Base-by-base conservation (phyloP, 2,329 filamentous ascomycete genomes). In the Lithohypha guttulata region DNA sequence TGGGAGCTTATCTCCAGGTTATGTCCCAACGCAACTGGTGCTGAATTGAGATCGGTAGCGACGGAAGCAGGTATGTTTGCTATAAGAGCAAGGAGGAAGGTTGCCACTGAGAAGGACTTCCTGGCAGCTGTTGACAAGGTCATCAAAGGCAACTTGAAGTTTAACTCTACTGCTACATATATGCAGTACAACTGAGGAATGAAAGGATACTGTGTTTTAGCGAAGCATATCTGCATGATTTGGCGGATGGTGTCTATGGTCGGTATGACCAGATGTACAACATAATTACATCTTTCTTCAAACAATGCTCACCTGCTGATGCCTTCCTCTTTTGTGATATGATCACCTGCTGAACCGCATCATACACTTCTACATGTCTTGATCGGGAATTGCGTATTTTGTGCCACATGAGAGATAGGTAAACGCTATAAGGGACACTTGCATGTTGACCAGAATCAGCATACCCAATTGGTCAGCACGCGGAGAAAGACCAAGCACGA, bases 1-100 rank as follows among this genome's bases (percentile, higher is more conserved):
- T 98, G 91, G 91, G 91, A 98, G 69, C 75, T 98, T 50, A 96
- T 98, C 58, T 95, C 87, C 14, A 81, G 91, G 53, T 73, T 98
- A 48, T 98, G 91, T 67, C 91, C 91, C 51, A 98, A 98, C 66
- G 83, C 87, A 38, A 98, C 91, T 1, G 91, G 91, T 68, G 91
- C 91, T 35, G 91, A 98, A 65, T 66, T 98, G 59, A 77, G 91
- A 56, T 93, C 85, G 67, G 91, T 98, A 45, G 94, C 91, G 52
- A 98, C 91, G 6, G 91, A 98, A 65, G 89, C 91, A 1, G 91
- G 91, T 51, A 96, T 98, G 89, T 98, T 93, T 58, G 91, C 91
- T 44, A 95, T 98, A 50, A 78, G 91, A 32, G 84, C 84, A 25
- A 71, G 91, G 60, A 80, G 91, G 66, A 98, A 98, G 82, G 85